phyloP scores from a whole-genome alignment of 2,329 filamentous ascomycete species.

The Pseudohalonectria lignicola region DNA sequence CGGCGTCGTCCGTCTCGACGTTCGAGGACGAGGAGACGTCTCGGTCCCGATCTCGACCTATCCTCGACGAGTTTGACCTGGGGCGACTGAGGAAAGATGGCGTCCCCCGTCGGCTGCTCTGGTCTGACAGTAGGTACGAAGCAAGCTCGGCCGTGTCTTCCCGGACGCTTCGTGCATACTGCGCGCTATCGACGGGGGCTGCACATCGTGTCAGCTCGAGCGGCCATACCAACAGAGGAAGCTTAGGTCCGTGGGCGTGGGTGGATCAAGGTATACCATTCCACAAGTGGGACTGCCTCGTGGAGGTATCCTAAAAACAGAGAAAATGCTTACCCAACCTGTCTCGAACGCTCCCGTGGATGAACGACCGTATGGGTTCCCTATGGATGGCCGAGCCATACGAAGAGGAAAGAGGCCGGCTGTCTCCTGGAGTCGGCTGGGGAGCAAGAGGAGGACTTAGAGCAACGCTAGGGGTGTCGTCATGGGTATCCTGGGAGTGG shows the following conservation, averaged over 20 bases:
- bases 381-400: slow-evolving; percentile 32
- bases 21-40: slow-evolving; percentile 12
- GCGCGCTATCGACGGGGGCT: slow-evolving; percentile 54
- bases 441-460: slow-evolving; percentile 16
- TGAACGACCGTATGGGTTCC: slow-evolving; percentile 62
- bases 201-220: too few relatives aligned
- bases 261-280: too few relatives aligned
- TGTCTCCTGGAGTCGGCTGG: slow-evolving; percentile 15
- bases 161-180: slow-evolving; percentile 69
- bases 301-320: neutral
- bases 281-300: too few relatives aligned
- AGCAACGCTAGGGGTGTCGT: slow-evolving; percentile 13
- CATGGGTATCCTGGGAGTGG: slow-evolving; percentile 13
- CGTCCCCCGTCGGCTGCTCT: slow-evolving; percentile 27
- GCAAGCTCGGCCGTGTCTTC: slow-evolving; percentile 83
- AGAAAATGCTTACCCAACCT: slow-evolving; percentile 35
- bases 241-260: too few relatives aligned
- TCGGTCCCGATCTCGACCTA: slow-evolving; percentile 14
- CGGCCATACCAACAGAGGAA: too few relatives aligned
- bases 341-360: slow-evolving; percentile 53
- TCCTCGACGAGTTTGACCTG: slow-evolving; percentile 21
- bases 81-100: slow-evolving; percentile 32
- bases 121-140: slow-evolving; percentile 65
- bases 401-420: slow-evolving; percentile 27
- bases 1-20: slow-evolving; percentile 13